Base-by-base conservation (phyloP, 2,329 filamentous ascomycete species). In the Claviceps arundinis region DNA sequence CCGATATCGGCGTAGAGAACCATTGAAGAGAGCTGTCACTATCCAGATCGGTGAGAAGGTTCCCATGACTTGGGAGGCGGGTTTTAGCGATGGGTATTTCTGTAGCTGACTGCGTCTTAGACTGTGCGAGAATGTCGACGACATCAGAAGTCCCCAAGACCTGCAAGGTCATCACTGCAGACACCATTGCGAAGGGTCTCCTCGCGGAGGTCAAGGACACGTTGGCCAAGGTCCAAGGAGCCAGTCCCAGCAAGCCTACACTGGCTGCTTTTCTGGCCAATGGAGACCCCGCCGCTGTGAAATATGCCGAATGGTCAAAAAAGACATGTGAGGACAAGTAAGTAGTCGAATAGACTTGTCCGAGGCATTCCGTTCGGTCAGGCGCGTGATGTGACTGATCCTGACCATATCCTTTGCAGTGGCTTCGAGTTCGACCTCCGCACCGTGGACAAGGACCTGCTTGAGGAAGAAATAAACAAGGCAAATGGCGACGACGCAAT, bases 301-400 rank as follows among this genome's bases (percentile, higher is more conserved):
- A 94, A 73, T 97, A 98, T 66, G 93, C 93, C 51, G 88, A 96
- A 68, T 96, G 89, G 88, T 96, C 91, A 42, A 87, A 89, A 69
- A 96, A 95, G 77, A 96, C 93, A 4, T 95, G 89, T 69, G 80
- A 84, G 68, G 91, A 97, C 68, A 94, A 96, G 90, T 96, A 76
- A 84, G 85, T 70, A 11, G 17, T 8, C 19, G 17, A 5, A 19
- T 9, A 42, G 9, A 4, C 19, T 40, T 40, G 37, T 40, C n/a
- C 37, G 5, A n/a, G 14, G 14, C 14, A 1, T 17, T 17, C 38
- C n/a, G 5, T n/a, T 17, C 16, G 14, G 5, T 16, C n/a, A 16
- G 16, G 22, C 13, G 22, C 40, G 44, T 34, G n/a, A n/a, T 19
- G 37, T 13, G 41, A 47, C 59, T 60, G 50, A 59, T 50, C 40